These are phyloP conservation scores for Apiospora kogelbergensis DNA, from an alignment of 2,329 filamentous ascomycete genomes.

Conservation along the genomic window DNA sequence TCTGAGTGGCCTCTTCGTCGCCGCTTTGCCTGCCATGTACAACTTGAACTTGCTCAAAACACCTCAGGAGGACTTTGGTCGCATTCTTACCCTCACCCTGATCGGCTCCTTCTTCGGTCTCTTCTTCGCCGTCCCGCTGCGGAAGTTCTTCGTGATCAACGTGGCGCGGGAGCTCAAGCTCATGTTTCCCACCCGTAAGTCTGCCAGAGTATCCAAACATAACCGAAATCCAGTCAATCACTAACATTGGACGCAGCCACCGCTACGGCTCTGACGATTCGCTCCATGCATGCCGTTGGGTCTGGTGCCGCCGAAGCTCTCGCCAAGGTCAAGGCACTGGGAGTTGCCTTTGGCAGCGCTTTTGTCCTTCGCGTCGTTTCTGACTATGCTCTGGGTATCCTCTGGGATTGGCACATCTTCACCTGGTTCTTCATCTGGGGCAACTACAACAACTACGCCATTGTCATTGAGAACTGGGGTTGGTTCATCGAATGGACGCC, in stretches of 20 bases:
- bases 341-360: slow-evolving; percentile 48
- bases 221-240: neutral
- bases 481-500: slow-evolving; percentile 52
- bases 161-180: slow-evolving; percentile 58
- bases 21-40: slow-evolving; percentile 61
- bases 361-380: slow-evolving; percentile 55
- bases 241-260: slow-evolving; percentile 36
- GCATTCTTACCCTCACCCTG: slow-evolving; percentile 56
- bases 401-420: slow-evolving; percentile 45
- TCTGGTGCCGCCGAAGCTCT: slow-evolving; percentile 52
- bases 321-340: slow-evolving; percentile 56
- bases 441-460: slow-evolving; percentile 40
- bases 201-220: neutral
- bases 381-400: slow-evolving; percentile 58
- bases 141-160: slow-evolving; percentile 65
- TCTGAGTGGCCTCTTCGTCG: slow-evolving; percentile 57
- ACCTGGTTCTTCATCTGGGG: slow-evolving; percentile 46
- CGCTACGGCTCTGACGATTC: slow-evolving; percentile 61
- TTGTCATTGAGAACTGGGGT: slow-evolving; percentile 50
- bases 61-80: slow-evolving; percentile 47
- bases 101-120: slow-evolving; percentile 61
- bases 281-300: slow-evolving; percentile 59
- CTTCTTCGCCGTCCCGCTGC: slow-evolving; percentile 57
- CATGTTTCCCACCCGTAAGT: slow-evolving; percentile 52
- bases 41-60: slow-evolving; percentile 53